phyloP scores from a whole-genome alignment of 257 asterid species.

The Nicotiana knightiana region DNA sequence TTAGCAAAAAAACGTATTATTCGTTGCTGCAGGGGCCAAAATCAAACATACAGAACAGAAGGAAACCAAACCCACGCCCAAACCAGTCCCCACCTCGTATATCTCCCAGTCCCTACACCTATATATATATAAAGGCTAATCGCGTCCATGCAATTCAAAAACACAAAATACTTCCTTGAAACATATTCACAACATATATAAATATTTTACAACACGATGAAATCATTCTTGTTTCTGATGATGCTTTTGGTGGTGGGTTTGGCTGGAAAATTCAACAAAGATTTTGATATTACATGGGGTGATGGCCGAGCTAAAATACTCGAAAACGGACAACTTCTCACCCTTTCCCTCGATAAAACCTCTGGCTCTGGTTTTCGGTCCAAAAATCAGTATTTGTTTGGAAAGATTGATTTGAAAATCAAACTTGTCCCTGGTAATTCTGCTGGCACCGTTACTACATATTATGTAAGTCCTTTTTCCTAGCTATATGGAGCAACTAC shows the following conservation, averaged over 20 bases:
- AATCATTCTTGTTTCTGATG: not conserved
- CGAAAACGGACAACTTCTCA: not conserved
- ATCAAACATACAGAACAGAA: not conserved
- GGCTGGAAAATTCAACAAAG: not conserved
- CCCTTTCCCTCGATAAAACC: not conserved
- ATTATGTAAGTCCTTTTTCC: not conserved
- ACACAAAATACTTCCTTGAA: not conserved
- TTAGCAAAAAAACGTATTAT: not conserved
- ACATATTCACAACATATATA: not conserved
- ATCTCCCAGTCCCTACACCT: not conserved
- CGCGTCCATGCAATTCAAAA: not conserved
- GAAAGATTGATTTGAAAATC: not conserved
- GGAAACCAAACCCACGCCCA: not conserved
- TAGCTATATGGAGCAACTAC: no score
- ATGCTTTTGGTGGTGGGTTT: not conserved
- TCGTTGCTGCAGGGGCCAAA: not conserved
- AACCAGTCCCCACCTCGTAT: conserved; percentile 3
- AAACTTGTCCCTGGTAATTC: not conserved
- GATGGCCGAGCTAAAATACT: not conserved
- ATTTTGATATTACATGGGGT: conserved; percentile 9
- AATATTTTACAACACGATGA: no score
- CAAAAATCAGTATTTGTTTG: not conserved
- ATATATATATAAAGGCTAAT: not conserved
- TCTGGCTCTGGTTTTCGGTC: not conserved
- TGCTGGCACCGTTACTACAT: conserved; percentile 9